These are phyloP conservation scores for Lunularia cruciata DNA, from an alignment of 225 moss, liverwort and hornwort genomes.

Conservation along the genomic window DNA sequence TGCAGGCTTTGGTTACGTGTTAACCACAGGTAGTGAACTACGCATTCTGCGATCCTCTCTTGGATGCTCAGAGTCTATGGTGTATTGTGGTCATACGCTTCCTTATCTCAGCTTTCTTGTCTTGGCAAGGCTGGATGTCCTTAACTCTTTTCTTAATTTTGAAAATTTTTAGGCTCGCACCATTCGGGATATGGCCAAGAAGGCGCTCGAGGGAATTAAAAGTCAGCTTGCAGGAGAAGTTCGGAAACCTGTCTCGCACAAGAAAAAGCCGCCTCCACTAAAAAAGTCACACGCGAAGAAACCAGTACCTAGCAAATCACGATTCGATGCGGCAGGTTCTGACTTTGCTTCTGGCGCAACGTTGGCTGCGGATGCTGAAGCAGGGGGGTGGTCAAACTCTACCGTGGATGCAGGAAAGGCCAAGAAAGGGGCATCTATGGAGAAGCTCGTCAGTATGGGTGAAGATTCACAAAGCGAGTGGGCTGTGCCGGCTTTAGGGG, in stretches of 20 bases:
- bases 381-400: conserved; percentile 51
- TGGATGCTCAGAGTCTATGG: too few relatives aligned
- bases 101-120: too few relatives aligned
- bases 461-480: conserved; percentile 70
- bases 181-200: conserved; percentile 87
- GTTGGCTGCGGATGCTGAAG: conserved; percentile 80
- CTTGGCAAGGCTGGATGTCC: too few relatives aligned
- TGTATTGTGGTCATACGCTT: too few relatives aligned
- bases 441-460: conserved; percentile 79
- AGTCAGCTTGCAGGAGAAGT: conserved; percentile 56
- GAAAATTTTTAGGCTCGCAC: conserved; percentile 66
- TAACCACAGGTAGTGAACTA: too few relatives aligned
- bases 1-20: conserved; percentile 1
- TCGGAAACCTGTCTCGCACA: conserved; percentile 55
- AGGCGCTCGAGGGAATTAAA: conserved; percentile 71
- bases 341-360: conserved; percentile 81
- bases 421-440: conserved; percentile 77
- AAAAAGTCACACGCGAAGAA: conserved; percentile 72
- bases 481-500: conserved; percentile 51
- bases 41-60: too few relatives aligned
- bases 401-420: conserved; percentile 48
- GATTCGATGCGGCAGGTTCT: conserved; percentile 60
- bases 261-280: conserved; percentile 57
- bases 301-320: conserved; percentile 56
- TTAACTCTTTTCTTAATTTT: background rate